Evolutionary conservation across 2,329 filamentous ascomycete genomes (phyloP).

Genomic region (Fulvia fulva): DNA sequence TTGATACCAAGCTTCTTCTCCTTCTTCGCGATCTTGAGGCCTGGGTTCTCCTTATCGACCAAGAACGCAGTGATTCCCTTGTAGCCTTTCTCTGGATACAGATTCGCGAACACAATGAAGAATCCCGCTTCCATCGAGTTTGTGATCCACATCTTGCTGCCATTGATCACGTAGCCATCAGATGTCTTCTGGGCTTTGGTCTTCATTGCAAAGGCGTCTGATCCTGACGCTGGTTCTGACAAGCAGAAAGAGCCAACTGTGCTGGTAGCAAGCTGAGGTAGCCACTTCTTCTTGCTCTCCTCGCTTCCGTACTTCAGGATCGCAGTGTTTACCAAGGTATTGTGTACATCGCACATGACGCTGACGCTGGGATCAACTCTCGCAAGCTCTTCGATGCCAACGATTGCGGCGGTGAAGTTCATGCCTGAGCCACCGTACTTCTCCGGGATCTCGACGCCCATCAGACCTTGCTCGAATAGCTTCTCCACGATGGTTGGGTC

Average conservation of each 20-base stretch:
- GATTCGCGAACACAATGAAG: slow-evolving; percentile 97
- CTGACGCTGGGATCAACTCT: slow-evolving; percentile 91
- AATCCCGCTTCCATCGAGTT: slow-evolving; percentile 91
- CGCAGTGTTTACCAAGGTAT: slow-evolving; percentile 93
- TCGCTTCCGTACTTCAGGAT: slow-evolving; percentile 79
- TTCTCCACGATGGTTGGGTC: slow-evolving; percentile 83
- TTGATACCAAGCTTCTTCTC: slow-evolving; percentile 99
- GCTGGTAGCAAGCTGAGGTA: slow-evolving; percentile 84
- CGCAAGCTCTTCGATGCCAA: slow-evolving; percentile 95
- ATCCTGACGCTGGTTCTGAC: slow-evolving; percentile 64
- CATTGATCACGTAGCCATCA: slow-evolving; percentile 79
- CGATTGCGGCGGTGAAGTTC: slow-evolving; percentile 96
- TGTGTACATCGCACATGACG: slow-evolving; percentile 95
- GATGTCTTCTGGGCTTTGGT: slow-evolving; percentile 83
- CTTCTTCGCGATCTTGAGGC: slow-evolving; percentile 97
- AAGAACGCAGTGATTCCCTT: slow-evolving; percentile 96
- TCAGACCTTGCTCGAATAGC: slow-evolving; percentile 93
- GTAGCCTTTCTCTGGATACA: slow-evolving; percentile 88
- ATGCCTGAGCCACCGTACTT: slow-evolving; percentile 95
- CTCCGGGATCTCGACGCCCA: slow-evolving; percentile 96
- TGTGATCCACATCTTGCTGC: slow-evolving; percentile 99
- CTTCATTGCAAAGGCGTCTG: slow-evolving; percentile 90
- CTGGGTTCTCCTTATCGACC: slow-evolving; percentile 81
- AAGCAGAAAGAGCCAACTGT: slow-evolving; percentile 59
- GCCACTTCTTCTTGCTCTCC: slow-evolving; percentile 75